phyloP scores from a whole-genome alignment of 352 stramenopile genomes.

The Thraustochytrium sp. region DNA sequence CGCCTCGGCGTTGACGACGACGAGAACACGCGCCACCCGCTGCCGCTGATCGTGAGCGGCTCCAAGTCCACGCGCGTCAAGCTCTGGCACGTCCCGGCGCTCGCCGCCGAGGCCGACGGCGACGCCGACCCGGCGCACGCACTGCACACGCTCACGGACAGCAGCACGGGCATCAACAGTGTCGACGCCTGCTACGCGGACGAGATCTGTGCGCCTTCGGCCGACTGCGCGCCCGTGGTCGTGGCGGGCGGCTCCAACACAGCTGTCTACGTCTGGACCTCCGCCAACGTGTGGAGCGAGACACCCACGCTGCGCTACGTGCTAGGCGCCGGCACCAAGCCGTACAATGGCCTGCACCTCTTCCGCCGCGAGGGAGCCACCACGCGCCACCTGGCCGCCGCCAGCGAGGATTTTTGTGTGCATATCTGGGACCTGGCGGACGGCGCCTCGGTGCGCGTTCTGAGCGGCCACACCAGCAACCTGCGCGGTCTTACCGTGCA shows the following conservation, averaged over 20 bases:
- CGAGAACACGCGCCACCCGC: background rate
- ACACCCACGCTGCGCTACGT: background rate
- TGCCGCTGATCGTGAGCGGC: background rate
- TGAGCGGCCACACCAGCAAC: background rate
- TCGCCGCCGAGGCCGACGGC: background rate
- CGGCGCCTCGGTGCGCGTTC: background rate
- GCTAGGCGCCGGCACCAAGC: background rate
- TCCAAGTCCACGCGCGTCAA: background rate
- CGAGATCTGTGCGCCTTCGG: background rate
- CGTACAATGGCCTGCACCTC: background rate
- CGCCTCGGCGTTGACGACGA: background rate
- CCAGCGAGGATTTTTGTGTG: background rate
- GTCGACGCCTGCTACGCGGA: background rate
- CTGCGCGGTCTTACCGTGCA: background rate
- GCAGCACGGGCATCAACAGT: background rate
- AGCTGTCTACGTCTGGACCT: background rate
- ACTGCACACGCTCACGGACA: background rate
- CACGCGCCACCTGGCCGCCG: background rate
- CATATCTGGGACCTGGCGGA: background rate
- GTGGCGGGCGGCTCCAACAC: background rate
- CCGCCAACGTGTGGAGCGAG: background rate
- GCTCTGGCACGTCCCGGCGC: background rate
- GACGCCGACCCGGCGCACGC: background rate
- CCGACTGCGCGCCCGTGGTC: background rate
- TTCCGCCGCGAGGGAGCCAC: background rate